phyloP scores from a whole-genome alignment of 192 early-diverging fungal species.

The Rhizophlyctis rosea region DNA sequence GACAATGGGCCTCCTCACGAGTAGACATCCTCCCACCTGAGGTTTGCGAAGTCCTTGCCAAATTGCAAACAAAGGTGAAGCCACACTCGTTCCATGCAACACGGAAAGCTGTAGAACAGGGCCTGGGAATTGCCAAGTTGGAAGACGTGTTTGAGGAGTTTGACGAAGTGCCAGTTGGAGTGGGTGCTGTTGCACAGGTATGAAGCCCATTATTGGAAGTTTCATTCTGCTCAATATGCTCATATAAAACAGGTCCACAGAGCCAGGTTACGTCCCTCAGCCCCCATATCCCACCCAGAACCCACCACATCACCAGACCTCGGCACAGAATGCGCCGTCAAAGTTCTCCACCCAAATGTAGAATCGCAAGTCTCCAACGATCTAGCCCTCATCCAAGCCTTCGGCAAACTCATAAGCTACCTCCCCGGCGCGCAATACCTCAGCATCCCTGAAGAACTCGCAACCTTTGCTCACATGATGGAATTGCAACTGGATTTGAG shows the following conservation, averaged over 20 bases:
- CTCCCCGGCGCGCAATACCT: conserved; percentile 83
- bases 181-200: conserved; percentile 94
- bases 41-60: conserved; percentile 70
- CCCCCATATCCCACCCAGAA: conserved; percentile 13
- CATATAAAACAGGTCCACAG: conserved; percentile 27
- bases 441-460: conserved; percentile 82
- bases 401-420: conserved; percentile 56
- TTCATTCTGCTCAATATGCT: not conserved
- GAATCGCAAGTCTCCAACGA: conserved; percentile 64
- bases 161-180: conserved; percentile 73
- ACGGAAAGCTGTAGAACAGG: conserved; percentile 54
- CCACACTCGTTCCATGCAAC: conserved; percentile 76
- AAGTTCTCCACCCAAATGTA: conserved; percentile 85
- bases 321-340: conserved; percentile 58
- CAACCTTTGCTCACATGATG: conserved; percentile 89
- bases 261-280: conserved; percentile 14
- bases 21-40: conserved; percentile 75
- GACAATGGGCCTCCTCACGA: conserved; percentile 92
- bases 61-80: conserved; percentile 74
- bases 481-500: conserved; percentile 78
- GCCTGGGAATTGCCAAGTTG: conserved; percentile 54
- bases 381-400: conserved; percentile 70
- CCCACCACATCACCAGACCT: too few relatives aligned
- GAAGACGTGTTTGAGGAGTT: conserved; percentile 75
- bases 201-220: conserved; percentile 24